Evolutionary conservation across 352 stramenopile species (phyloP).

Genomic region (Phytophthora hibernalis): DNA sequence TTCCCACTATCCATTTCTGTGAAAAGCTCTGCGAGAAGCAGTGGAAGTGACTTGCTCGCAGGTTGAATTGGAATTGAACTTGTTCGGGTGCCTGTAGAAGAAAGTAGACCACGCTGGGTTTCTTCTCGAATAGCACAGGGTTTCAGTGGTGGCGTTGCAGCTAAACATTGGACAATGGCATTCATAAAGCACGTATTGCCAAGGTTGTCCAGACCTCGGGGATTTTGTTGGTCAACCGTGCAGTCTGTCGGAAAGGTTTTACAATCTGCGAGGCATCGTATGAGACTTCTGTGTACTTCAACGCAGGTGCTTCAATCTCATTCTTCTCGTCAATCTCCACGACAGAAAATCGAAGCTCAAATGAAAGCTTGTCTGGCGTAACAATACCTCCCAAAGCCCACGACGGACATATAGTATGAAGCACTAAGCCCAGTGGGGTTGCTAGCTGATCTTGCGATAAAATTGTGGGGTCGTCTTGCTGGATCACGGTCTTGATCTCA

Average conservation of each 20-base stretch:
- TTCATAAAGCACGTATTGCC: constrained; percentile 91
- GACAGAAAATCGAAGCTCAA: constrained; percentile 23
- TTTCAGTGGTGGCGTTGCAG: constrained; percentile 88
- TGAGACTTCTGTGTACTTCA: neutral
- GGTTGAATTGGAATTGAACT: neutral
- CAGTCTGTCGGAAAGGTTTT: neutral
- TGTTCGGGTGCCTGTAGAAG: constrained; percentile 5
- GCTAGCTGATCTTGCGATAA: constrained; percentile 24
- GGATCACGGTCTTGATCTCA: constrained; percentile 12
- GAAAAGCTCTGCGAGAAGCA: constrained; percentile 88
- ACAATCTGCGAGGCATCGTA: neutral
- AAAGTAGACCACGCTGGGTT: neutral
- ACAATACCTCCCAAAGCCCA: neutral
- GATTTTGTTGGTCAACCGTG: neutral
- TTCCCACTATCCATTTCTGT: constrained; percentile 34
- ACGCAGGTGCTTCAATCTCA: neutral
- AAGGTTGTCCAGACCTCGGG: constrained; percentile 60
- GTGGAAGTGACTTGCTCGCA: constrained; percentile 48
- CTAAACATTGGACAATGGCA: constrained; percentile 90
- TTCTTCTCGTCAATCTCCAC: constrained; percentile 6
- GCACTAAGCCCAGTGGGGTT: neutral
- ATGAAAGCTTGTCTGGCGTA: constrained; percentile 1
- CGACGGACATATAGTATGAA: constrained; percentile 3
- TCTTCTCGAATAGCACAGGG: constrained; percentile 91
- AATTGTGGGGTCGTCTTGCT: neutral